Evolutionary conservation across 345 rosid species (phyloP), one percentile per base, ranked within the genome.

Genomic region (Populus deltoides): DNA sequence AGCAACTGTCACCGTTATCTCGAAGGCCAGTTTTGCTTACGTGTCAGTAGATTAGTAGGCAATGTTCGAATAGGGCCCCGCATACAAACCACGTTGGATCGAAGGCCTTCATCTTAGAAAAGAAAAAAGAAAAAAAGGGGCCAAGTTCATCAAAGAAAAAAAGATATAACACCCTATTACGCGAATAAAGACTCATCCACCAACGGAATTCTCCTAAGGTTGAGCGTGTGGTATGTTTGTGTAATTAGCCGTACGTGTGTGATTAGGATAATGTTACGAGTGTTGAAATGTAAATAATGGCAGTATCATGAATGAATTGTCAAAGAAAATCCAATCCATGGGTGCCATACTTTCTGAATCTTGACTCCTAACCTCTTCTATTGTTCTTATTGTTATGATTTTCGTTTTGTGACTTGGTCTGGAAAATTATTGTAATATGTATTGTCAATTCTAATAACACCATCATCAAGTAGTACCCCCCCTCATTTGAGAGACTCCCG

Each of bases 31-130:
- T 33, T 65, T 66, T 25, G 39, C 39, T 24, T 17, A 78, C 41
- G 65, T 72, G 76, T 51, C 39, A 66, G 39, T 51, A 27, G 2
- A 51, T 78, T 45, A 66, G 17, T 25, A 91, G 87, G 90, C 8
- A 8, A 18, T 13, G 8, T 22, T 66, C 2, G 31, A 43, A 7
- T 10, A 7, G 18, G 18, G 36, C 17, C 77, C 68, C 69, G 49
- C 61, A 65, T 16, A 43, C 25, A 39, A 20, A 24, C 16, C 12
- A 59, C 4, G 65, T 1, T 59, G 29, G 65, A 25, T 59, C 29
- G 65, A 25, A 24, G 24, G 27, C 13, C 65, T 24, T 10, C 51
- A 15, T 45, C 17, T 45, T 41, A 41, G 2, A 8, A 8, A 9
- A 9, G 2, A 39, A 8, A 10, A 9, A 41, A 41, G 2, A 41